Evolutionary conservation across 1,139 yeast species (phyloP).

Genomic region (Suhomyces wounanorum): DNA sequence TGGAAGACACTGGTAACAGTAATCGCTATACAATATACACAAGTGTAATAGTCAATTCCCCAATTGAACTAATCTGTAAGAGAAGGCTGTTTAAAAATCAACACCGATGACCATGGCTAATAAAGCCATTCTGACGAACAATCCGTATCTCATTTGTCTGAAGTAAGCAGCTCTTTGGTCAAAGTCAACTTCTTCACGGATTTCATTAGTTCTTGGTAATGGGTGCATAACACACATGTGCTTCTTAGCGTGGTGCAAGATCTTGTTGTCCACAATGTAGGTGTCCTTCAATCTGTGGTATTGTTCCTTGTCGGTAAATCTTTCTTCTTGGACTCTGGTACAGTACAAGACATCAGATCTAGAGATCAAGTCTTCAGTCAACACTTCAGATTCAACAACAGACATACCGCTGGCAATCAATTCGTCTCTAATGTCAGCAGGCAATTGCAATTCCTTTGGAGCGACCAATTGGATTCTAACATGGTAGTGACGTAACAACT

Average conservation of each 20-base stretch:
- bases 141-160: constrained; percentile 98
- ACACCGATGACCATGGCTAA: constrained; percentile 97
- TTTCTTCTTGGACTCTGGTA: constrained; percentile 97
- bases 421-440: constrained; percentile 67
- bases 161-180: constrained; percentile 99
- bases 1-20: constrained; percentile 5
- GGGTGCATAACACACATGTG: constrained; percentile 99
- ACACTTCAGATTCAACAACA: constrained; percentile 67
- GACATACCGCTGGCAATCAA: constrained; percentile 68
- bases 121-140: constrained; percentile 97
- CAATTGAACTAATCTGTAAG: constrained; percentile 12
- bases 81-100: constrained; percentile 41
- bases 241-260: constrained; percentile 88
- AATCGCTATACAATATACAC: constrained; percentile 1
- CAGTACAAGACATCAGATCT: constrained; percentile 95
- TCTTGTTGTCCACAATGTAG: constrained; percentile 89
- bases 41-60: constrained; percentile 14
- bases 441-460: constrained; percentile 85
- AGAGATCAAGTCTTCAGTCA: constrained; percentile 82
- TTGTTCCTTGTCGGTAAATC: constrained; percentile 74
- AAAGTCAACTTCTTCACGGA: constrained; percentile 96
- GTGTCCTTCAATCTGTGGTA: constrained; percentile 89
- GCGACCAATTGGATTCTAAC: constrained; percentile 91
- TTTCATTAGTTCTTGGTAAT: constrained; percentile 94
- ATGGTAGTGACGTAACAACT: constrained; percentile 86